phyloP scores from a whole-genome alignment of 2,329 filamentous ascomycete genomes.

The Ramularia endophylla region DNA sequence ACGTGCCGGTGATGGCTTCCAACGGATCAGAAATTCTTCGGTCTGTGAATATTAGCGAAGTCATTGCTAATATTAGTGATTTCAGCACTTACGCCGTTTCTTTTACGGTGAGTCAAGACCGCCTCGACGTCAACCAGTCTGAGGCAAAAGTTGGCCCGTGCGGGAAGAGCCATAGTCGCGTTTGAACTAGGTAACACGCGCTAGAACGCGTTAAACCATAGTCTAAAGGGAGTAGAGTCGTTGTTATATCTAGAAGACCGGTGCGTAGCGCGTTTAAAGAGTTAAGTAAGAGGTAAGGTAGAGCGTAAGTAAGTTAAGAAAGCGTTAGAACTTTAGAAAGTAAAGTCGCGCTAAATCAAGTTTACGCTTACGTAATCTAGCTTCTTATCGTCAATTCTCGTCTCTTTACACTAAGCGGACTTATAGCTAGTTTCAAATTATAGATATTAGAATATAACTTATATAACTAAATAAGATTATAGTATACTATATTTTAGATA shows the following conservation, averaged over 20 bases:
- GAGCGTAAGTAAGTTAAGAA: background rate
- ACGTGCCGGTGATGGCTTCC: constrained; percentile 20
- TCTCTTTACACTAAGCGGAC: too few relatives aligned
- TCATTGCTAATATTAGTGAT: constrained; percentile 1
- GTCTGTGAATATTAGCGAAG: constrained; percentile 16
- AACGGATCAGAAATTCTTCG: constrained; percentile 40
- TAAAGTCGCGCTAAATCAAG: too few relatives aligned
- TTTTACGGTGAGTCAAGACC: constrained; percentile 24
- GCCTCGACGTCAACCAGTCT: constrained; percentile 18
- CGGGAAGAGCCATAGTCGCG: background rate
- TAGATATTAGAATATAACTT: too few relatives aligned
- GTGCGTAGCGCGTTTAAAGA: too few relatives aligned
- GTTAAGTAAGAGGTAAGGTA: constrained; percentile 1
- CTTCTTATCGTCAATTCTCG: too few relatives aligned
- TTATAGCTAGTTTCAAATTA: too few relatives aligned
- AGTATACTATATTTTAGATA: too few relatives aligned
- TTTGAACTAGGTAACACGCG: background rate
- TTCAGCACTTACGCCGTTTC: constrained; percentile 20
- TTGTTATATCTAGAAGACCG: too few relatives aligned
- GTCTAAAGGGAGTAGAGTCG: too few relatives aligned
- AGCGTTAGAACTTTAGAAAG: too few relatives aligned
- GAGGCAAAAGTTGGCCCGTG: constrained; percentile 20
- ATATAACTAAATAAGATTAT: too few relatives aligned
- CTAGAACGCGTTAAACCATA: background rate
- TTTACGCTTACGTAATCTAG: too few relatives aligned